These are phyloP conservation scores for Evernia prunastri DNA, from an alignment of 495 filamentous ascomycete species.

Conservation along the genomic window DNA sequence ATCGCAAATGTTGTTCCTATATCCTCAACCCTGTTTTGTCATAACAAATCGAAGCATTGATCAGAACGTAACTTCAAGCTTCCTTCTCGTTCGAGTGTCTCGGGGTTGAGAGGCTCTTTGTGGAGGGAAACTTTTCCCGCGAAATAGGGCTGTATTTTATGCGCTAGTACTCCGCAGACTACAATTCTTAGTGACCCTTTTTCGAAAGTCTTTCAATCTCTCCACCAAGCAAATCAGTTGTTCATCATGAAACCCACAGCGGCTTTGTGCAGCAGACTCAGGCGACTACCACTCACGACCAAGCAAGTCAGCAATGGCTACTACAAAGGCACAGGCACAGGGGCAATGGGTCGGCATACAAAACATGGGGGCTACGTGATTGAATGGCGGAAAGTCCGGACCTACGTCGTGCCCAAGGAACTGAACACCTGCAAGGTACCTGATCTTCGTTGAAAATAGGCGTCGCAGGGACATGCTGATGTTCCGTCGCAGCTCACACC, in stretches of 20 bases:
- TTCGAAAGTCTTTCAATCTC: background rate
- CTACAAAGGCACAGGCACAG: constrained; percentile 92
- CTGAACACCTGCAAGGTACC: constrained; percentile 66
- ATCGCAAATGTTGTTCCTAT: background rate
- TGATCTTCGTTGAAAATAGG: background rate
- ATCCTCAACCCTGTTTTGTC: background rate
- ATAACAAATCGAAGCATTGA: background rate
- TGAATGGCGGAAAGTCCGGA: constrained; percentile 80
- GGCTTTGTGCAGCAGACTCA: constrained; percentile 57
- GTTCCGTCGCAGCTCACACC: constrained; percentile 64
- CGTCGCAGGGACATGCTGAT: constrained; percentile 9
- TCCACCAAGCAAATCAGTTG: background rate
- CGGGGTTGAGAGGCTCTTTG: background rate
- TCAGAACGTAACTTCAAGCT: background rate
- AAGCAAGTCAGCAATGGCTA: constrained; percentile 88
- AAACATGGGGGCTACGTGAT: constrained; percentile 78
- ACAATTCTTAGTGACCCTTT: background rate
- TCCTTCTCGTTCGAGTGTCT: background rate
- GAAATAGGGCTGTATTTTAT: constrained; percentile 18
- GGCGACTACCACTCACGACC: constrained; percentile 72
- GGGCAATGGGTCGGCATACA: constrained; percentile 79
- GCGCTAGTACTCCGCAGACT: constrained; percentile 3
- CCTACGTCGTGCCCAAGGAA: constrained; percentile 70
- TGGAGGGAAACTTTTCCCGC: constrained; percentile 12
- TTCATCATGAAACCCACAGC: constrained; percentile 53